A percentile compares a stretch with the other conserved stretches of the same genome.
Conservation (phyloP, 345 rosid genomes). For the Crucihimalaya himalaica region DNA sequence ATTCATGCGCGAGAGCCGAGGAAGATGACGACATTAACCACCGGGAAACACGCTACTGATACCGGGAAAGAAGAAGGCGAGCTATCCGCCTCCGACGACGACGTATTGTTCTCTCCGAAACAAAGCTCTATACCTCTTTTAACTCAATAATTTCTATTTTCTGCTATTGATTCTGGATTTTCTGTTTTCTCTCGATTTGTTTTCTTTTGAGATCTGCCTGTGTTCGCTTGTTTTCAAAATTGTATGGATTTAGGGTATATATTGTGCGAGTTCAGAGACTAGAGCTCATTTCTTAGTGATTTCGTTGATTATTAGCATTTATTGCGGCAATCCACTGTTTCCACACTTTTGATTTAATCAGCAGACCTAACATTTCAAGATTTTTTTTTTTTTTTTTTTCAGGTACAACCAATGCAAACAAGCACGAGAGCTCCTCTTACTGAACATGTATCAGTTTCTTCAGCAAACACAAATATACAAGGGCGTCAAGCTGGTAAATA, state of each 20-base stretch:
- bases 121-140: not conserved
- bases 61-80: constrained; percentile 81
- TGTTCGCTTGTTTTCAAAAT: not conserved
- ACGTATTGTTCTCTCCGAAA: constrained; percentile 36
- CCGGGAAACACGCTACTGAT: constrained; percentile 16
- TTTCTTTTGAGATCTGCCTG: not conserved
- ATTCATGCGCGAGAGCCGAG: not conserved
- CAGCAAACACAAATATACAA: constrained; percentile 37
- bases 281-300: not conserved
- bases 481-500: constrained; percentile 50
- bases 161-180: constrained; percentile 2
- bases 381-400: not conserved
- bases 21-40: constrained; percentile 35
- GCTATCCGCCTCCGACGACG: constrained; percentile 70
- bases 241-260: constrained; percentile 23
- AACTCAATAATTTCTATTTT: not conserved
- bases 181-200: not conserved
- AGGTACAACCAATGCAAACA: constrained; percentile 47
- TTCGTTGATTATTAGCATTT: not conserved
- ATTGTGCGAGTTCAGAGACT: not conserved
- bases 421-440: constrained; percentile 41
- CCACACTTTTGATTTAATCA: not conserved
- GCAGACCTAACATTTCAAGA: too few species aligned
- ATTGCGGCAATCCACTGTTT: not conserved
- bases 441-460: constrained; percentile 24